A percentile compares a stretch with the other conserved stretches of the same genome.
Evolutionary conservation across 78 protist genomes (phyloP).

Genomic region (Dictyostelium firmibasis): DNA sequence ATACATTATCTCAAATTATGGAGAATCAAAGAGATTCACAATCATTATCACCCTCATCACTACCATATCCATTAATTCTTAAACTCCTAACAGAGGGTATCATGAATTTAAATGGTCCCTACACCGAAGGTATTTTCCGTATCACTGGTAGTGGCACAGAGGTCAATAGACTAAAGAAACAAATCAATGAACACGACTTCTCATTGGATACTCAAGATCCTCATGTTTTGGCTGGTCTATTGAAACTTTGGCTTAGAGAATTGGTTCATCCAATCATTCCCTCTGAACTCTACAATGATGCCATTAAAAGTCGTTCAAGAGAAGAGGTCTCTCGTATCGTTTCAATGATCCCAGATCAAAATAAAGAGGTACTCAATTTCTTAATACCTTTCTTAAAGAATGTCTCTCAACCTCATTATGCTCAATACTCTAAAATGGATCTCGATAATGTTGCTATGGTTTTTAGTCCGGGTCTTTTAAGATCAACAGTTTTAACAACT

Average conservation of each 20-base stretch:
- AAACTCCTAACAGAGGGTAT: constrained; percentile 19
- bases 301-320: constrained; percentile 27
- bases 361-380: constrained; percentile 17
- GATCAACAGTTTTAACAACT: constrained; percentile 44
- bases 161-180: constrained; percentile 17
- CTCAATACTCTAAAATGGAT: constrained; percentile 59
- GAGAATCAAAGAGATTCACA: constrained; percentile 18
- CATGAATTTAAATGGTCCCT: constrained; percentile 1
- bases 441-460: constrained; percentile 68
- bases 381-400: constrained; percentile 28
- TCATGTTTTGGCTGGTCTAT: constrained; percentile 71
- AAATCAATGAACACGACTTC: constrained; percentile 49
- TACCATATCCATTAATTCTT: not conserved
- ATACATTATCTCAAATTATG: constrained; percentile 40
- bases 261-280: constrained; percentile 66
- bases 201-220: constrained; percentile 39
- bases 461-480: constrained; percentile 64
- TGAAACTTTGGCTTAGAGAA: constrained; percentile 74
- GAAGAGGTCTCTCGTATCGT: constrained; percentile 3
- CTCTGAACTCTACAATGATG: constrained; percentile 34
- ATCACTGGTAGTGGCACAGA: constrained; percentile 41
- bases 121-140: constrained; percentile 73
- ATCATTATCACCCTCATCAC: not conserved
- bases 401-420: constrained; percentile 31
- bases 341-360: not conserved